Base-by-base conservation (phyloP, 1,284 basidiomycete genomes). In the Anthracocystis walkeri region DNA sequence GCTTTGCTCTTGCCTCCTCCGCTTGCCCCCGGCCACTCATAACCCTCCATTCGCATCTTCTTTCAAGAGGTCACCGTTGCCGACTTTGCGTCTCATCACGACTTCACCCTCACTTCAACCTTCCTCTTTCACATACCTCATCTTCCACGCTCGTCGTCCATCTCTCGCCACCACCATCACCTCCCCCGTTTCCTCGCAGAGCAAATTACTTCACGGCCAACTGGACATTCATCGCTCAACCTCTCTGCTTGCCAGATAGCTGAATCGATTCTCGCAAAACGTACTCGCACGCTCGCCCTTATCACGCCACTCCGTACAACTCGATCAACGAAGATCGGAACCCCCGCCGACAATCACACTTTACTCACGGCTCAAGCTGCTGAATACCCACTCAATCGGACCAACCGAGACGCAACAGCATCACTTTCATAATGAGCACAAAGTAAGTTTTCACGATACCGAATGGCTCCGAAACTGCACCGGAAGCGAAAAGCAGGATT, bases 391-490 rank as follows among this genome's bases (percentile, higher is more conserved):
- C 14, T 16, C 25, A 25, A 46, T 46, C 44, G 44, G 44, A 46
- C 12, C 12, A 3, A 16, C 44, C 44, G 44, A 29, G 38, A 42
- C 23, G 27, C n/a, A 1, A 10, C 8, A 16, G 20, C 25, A 29
- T 50, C 27, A 23, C 20, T 7, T 8, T 29, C 18, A 61, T 6
- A 33, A 66, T 72, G 69, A 72, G 69, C 69, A 50, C 69, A 66
- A 72, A 72, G 69, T 72, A 63, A 66, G 69, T 65, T 54, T 27
- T 2, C n/a, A 27, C 42, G 20, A 41, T 7, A 33, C 8, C 27
- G 18, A 16, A 29, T 7, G 18, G 44, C 14, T 20, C 25, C n/a
- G 23, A 12, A n/a, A n/a, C 21, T 25, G 31, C 29, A 7, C 8
- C 25, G 12, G 4, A 50, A 48, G 27, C 18, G 6, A 29, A 20